Evolutionary conservation across 768 basidiomycete species (phyloP), one percentile per base, ranked within the genome.

Genomic region (Austroboletus festivus): DNA sequence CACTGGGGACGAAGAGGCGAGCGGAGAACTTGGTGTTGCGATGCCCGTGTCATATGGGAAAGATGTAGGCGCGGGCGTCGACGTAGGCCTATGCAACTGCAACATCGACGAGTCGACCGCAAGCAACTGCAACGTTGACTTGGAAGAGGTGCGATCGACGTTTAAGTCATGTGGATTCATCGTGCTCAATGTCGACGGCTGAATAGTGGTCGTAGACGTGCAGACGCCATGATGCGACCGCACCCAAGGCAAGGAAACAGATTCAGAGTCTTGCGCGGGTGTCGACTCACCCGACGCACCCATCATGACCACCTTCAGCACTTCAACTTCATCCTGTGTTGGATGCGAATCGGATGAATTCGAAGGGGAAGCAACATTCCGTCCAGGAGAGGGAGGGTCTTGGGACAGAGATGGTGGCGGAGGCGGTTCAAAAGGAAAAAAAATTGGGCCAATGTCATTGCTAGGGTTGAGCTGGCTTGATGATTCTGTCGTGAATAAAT

Each of bases 321-420:
- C 56, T 19, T 60, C 64, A 9, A 54, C 52, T 33, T 66, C 60
- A 12, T 62, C 64, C 38, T 44, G 52, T n/a, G 37, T 20, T 1
- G 23, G 51, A 16, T 13, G 13, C 5, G 28, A 16, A 5, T 42
- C 34, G 5, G 37, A 15, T 21, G 50, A 46, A 13, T 7, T 11
- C 28, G 28, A 28, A 5, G 12, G 12, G 7, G 28, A 28, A 12
- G 5, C 28, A 12, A 6, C 28, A 12, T 28, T 28, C 28, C 28
- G 28, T 28, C 28, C 28, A 28, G 12, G 5, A 6, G 28, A 12
- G 28, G 12, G 7, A 28, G 12, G 28, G 28, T 28, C 28, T 28
- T n/a, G n/a, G n/a, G n/a, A n/a, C n/a, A n/a, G n/a, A n/a, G 28
- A 28, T 28, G 7, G 28, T 28, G 7, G 28, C 5, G 5, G 12